phyloP scores from a whole-genome alignment of 495 filamentous ascomycete species.

The Sporormia fimetaria region DNA sequence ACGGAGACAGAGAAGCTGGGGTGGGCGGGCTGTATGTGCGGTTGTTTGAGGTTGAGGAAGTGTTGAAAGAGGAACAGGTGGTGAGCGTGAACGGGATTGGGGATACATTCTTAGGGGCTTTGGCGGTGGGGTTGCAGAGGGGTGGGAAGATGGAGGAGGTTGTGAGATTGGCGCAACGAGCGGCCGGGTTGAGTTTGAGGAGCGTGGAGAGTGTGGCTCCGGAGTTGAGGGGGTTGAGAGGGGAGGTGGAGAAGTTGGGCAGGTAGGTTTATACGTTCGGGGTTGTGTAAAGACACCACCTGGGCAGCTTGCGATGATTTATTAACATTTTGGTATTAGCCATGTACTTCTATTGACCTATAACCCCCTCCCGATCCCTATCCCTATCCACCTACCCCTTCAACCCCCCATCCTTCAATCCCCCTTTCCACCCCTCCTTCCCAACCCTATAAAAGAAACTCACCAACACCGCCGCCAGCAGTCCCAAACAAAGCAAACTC shows the following conservation, averaged over 20 bases:
- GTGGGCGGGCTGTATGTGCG: constrained; percentile 80
- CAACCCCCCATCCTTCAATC: constrained; percentile 25
- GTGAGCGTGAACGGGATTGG: constrained; percentile 91
- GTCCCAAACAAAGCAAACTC: constrained; percentile 58
- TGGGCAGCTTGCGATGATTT: too few species aligned
- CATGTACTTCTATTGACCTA: too few species aligned
- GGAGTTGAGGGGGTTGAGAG: constrained; percentile 26
- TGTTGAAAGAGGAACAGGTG: constrained; percentile 47
- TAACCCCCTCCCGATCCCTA: neutral
- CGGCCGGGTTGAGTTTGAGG: constrained; percentile 62
- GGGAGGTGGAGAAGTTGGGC: constrained; percentile 1
- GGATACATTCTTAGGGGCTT: constrained; percentile 78
- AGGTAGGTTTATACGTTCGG: too few species aligned
- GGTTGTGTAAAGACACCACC: too few species aligned
- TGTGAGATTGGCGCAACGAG: constrained; percentile 56
- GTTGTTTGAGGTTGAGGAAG: constrained; percentile 56
- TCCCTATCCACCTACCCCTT: neutral
- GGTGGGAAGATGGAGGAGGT: constrained; percentile 40
- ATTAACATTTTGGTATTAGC: too few species aligned
- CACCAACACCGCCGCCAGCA: constrained; percentile 60
- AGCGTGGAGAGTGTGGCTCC: constrained; percentile 59
- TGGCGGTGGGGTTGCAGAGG: constrained; percentile 54
- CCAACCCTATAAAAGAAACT: constrained; percentile 60
- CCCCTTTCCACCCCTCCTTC: constrained; percentile 28
- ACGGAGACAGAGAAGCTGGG: constrained; percentile 35